Evolutionary conservation across 768 basidiomycete species (phyloP).

Genomic region (Lepiota venenata): DNA sequence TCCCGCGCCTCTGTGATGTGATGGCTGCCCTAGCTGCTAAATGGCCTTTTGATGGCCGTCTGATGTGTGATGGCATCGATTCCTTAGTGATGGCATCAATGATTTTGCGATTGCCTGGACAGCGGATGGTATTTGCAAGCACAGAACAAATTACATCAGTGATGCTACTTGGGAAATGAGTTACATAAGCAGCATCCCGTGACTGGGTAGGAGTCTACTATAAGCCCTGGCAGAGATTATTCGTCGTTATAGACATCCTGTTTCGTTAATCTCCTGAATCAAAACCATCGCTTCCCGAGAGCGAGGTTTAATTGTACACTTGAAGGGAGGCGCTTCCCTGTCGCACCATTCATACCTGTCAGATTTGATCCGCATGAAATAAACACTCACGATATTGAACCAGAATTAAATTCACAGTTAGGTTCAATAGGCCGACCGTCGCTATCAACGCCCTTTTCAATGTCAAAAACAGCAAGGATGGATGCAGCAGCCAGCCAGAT

Average conservation of each 20-base stretch:
- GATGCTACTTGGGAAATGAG: too few species aligned
- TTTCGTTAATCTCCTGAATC: not conserved
- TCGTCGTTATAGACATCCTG: not conserved
- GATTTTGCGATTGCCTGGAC: too few species aligned
- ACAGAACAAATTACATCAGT: too few species aligned
- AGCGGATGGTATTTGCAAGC: too few species aligned
- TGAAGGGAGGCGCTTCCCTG: conserved; percentile 1
- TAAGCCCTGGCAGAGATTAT: not conserved
- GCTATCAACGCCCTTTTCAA: conserved; percentile 21
- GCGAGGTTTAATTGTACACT: conserved; percentile 1
- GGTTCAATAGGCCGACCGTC: conserved; percentile 18
- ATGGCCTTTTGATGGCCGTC: too few species aligned
- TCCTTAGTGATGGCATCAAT: too few species aligned
- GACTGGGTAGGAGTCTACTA: too few species aligned
- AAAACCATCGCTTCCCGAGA: not conserved
- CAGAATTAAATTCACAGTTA: conserved; percentile 20
- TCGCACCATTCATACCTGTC: not conserved
- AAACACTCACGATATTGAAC: conserved; percentile 21
- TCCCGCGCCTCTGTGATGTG: too few species aligned
- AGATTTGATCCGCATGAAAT: not conserved
- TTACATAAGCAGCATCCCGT: too few species aligned
- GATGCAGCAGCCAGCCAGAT: conserved; percentile 27
- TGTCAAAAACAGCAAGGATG: conserved; percentile 29
- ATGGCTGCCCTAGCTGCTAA: too few species aligned
- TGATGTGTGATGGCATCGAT: too few species aligned